Percentiles rank a stretch among this genome's conserved stretches.
phyloP scores from a whole-genome alignment of 148 eudicot species.

The Camellia lanceoleosa region DNA sequence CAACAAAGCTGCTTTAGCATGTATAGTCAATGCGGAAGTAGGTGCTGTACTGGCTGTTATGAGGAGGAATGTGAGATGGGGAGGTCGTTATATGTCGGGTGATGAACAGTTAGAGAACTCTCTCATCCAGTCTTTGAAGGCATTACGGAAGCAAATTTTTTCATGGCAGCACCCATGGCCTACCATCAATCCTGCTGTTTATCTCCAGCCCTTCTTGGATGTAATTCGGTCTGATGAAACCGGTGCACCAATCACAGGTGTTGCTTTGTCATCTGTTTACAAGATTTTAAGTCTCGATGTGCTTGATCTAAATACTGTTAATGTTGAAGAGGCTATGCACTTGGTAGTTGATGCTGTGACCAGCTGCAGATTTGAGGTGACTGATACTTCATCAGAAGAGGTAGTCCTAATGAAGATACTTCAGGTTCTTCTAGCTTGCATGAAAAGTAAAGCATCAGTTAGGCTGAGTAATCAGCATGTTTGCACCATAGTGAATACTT shows the following conservation, averaged over 20 bases:
- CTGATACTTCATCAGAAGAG: slow-evolving; percentile 95
- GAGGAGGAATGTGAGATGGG: slow-evolving; percentile 98
- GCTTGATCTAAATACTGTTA: slow-evolving; percentile 53
- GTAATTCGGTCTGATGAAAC: slow-evolving; percentile 91
- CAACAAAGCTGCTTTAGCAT: slow-evolving; percentile 66
- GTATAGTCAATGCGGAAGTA: slow-evolving; percentile 80
- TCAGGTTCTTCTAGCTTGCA: slow-evolving; percentile 91
- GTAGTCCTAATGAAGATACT: slow-evolving; percentile 89
- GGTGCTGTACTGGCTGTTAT: slow-evolving; percentile 89
- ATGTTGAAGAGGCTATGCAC: slow-evolving; percentile 81
- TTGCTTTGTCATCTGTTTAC: slow-evolving; percentile 88
- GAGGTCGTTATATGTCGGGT: slow-evolving; percentile 72
- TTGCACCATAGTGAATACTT: slow-evolving; percentile 84
- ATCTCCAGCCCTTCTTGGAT: slow-evolving; percentile 88
- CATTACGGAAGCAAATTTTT: slow-evolving; percentile 71
- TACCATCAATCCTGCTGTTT: slow-evolving; percentile 58
- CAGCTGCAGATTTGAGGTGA: slow-evolving; percentile 90
- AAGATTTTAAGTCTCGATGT: slow-evolving; percentile 79
- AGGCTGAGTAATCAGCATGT: slow-evolving; percentile 85
- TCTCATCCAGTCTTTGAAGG: slow-evolving; percentile 73
- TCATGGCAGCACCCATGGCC: slow-evolving; percentile 82
- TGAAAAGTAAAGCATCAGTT: slow-evolving; percentile 82
- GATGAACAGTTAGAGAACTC: slow-evolving; percentile 87
- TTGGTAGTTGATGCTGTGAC: slow-evolving; percentile 88
- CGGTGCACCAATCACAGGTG: slow-evolving; percentile 92